Evolutionary conservation across 345 rosid species (phyloP), one percentile per base, ranked within the genome.

Genomic region (Citrus hindsii): DNA sequence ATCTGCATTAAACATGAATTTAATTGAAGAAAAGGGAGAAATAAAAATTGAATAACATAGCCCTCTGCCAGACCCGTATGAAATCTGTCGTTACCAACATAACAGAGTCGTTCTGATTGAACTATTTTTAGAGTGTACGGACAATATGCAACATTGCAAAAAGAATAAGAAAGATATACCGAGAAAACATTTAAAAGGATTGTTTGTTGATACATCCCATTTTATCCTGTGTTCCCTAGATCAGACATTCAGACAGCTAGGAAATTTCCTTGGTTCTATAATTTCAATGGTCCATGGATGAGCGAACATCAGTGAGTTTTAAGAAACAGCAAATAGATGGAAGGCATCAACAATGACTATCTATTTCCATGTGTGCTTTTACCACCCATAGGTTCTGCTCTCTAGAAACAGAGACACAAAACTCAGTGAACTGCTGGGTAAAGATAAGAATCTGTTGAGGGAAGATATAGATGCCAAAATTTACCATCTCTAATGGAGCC

Each of bases 401-500:
- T 73, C 32, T 3, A 58, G 22, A 73, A 58, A 33, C 22, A 7
- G 27, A 71, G 4, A 1, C 12, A 55, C 28, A 33, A 58, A 73
- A 25, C 18, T 71, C 32, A 3, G 24, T 30, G 32, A 7, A 30
- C 16, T 6, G 4, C 9, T 25, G 33, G 16, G 53, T 27, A 8
- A 9, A 4, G 4, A 48, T 27, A 51, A 70, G 6, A 70, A 70
- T 53, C 46, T 32, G 51, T 13, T 8, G 13, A 71, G 62, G 40
- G 42, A n/a, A 22, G 58, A 53, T 5, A 4, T 5, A 74, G 32
- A 18, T 21, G 3, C 4, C 55, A 62, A 63, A 63, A 18, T 63
- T 73, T 86, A 89, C 92, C 92, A 90, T 86, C 78, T 89, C 89
- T 6, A 90, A 71, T 46, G 92, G 92, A 76, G 88, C 89, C 76